Percentiles rank a stretch among this genome's conserved stretches.
Conservation (phyloP, 2,329 filamentous ascomycete species). For the Fusarium penzigii region DNA sequence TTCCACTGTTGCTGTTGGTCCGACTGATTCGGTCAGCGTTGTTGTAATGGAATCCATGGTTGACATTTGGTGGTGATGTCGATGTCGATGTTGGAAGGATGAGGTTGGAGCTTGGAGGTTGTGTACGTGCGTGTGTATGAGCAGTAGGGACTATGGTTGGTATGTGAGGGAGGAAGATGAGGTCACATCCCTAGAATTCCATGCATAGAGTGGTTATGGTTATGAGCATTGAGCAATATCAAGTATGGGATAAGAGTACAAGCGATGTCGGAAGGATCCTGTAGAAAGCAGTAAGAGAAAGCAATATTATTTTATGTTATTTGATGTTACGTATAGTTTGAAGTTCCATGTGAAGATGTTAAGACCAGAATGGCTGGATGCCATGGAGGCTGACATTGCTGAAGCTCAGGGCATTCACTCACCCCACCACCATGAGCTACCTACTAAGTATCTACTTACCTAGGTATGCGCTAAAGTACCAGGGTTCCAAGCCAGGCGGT, state of each 20-base stretch:
- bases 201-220: no score
- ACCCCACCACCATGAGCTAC: neutral
- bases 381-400: neutral
- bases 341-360: neutral
- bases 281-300: no score
- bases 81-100: neutral
- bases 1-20: conserved; percentile 11
- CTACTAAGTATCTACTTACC: no score
- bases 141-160: no score
- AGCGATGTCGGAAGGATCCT: no score
- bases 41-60: neutral
- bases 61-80: neutral
- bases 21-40: conserved; percentile 14
- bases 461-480: neutral
- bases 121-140: neutral
- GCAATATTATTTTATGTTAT: no score
- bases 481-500: no score
- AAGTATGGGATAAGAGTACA: no score
- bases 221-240: no score
- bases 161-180: neutral
- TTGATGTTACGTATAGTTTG: no score
- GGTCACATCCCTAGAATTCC: conserved; percentile 17
- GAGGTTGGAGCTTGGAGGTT: neutral
- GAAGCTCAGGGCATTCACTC: neutral
- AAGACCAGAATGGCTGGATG: neutral